Conservation (phyloP, 805 yeast species). For the Cyberlindnera americana region DNA sequence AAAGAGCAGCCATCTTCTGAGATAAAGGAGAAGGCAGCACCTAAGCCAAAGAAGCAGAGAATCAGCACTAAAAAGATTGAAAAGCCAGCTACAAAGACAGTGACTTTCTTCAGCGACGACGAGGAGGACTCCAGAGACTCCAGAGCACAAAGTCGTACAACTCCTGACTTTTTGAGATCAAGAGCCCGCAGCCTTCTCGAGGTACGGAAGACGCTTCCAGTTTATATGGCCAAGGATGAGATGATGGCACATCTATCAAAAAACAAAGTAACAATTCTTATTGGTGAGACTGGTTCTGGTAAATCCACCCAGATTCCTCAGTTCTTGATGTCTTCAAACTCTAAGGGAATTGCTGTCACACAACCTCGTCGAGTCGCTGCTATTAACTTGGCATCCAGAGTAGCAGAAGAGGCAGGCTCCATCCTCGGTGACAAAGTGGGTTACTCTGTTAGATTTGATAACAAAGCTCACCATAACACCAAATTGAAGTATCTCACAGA, state of each 20-base stretch:
- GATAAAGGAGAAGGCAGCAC: background rate
- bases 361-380: constrained; percentile 99
- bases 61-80: constrained; percentile 9
- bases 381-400: constrained; percentile 87
- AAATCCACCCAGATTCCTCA: constrained; percentile 97
- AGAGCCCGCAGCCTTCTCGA: constrained; percentile 44
- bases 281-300: constrained; percentile 98
- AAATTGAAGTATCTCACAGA: constrained; percentile 85
- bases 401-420: constrained; percentile 82
- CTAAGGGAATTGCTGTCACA: constrained; percentile 77
- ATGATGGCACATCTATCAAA: constrained; percentile 50
- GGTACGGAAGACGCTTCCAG: constrained; percentile 63
- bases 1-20: background rate
- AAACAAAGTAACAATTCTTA: constrained; percentile 71
- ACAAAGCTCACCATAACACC: constrained; percentile 56
- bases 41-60: constrained; percentile 1
- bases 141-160: constrained; percentile 5
- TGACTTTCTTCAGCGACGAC: constrained; percentile 36
- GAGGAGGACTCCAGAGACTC: constrained; percentile 30
- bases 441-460: constrained; percentile 88
- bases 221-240: constrained; percentile 64
- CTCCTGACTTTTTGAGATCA: constrained; percentile 31
- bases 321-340: constrained; percentile 54
- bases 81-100: constrained; percentile 26
- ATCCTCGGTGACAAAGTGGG: constrained; percentile 80